phyloP scores from a whole-genome alignment of 2,329 filamentous ascomycete genomes.

The Penicillium sp. region DNA sequence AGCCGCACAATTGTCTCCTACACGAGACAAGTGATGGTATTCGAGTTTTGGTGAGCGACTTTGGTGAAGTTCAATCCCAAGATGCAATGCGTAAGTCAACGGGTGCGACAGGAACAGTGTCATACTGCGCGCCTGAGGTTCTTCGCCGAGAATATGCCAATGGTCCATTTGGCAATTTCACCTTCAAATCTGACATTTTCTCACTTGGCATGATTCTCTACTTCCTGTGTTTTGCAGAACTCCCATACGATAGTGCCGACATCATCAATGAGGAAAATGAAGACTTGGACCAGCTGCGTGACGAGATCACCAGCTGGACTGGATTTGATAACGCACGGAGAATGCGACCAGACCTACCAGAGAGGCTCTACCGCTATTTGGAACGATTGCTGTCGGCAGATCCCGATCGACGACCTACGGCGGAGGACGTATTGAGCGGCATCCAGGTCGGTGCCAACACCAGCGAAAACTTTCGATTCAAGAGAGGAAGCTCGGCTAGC shows the following conservation, averaged over 20 bases:
- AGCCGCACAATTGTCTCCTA: slow-evolving; percentile 91
- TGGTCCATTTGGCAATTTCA: slow-evolving; percentile 86
- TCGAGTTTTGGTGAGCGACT: slow-evolving; percentile 89
- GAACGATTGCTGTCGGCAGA: slow-evolving; percentile 76
- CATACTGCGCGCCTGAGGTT: slow-evolving; percentile 95
- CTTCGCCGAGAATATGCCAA: slow-evolving; percentile 61
- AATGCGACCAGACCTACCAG: slow-evolving; percentile 75
- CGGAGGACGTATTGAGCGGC: slow-evolving; percentile 76
- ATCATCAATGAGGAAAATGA: slow-evolving; percentile 86
- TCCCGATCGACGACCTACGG: slow-evolving; percentile 73
- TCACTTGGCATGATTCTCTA: slow-evolving; percentile 97
- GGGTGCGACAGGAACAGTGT: slow-evolving; percentile 91
- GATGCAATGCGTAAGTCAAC: slow-evolving; percentile 81
- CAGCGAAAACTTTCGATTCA: slow-evolving; percentile 46
- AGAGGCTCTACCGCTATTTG: slow-evolving; percentile 79
- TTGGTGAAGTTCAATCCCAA: slow-evolving; percentile 90
- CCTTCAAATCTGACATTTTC: slow-evolving; percentile 96
- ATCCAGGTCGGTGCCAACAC: slow-evolving; percentile 65
- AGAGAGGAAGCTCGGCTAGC: slow-evolving; percentile 31
- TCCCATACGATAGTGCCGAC: slow-evolving; percentile 84
- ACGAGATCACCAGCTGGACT: slow-evolving; percentile 81
- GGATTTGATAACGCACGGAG: slow-evolving; percentile 78
- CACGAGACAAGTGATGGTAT: slow-evolving; percentile 70
- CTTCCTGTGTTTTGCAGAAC: slow-evolving; percentile 89
- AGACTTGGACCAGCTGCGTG: slow-evolving; percentile 78